Percentiles rank a stretch among this genome's conserved stretches.
These are phyloP conservation scores for Aegilops sharonensis DNA, from an alignment of 176 grass and related monocot species.

Conservation along the genomic window DNA sequence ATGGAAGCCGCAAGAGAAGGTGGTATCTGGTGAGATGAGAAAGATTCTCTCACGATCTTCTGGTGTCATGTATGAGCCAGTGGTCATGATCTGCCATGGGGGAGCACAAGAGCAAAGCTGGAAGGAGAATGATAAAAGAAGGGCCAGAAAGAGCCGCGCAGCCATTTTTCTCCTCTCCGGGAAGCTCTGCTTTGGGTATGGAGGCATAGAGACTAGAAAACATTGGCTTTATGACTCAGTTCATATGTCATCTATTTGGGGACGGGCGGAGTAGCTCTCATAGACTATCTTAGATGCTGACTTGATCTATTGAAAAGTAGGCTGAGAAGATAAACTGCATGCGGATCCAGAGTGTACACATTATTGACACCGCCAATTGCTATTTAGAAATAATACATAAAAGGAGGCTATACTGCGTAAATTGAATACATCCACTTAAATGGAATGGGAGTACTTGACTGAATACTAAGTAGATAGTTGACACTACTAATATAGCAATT, in stretches of 20 bases:
- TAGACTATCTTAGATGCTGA: slow-evolving; percentile 14
- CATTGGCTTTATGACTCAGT: too few relatives aligned
- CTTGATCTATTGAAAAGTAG: slow-evolving; percentile 12
- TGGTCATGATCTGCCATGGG: slow-evolving; percentile 34
- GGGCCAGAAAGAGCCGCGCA: background rate
- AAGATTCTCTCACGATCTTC: slow-evolving; percentile 29
- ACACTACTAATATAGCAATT: too few relatives aligned
- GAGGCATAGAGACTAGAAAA: background rate
- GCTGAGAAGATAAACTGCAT: background rate
- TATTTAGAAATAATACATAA: background rate
- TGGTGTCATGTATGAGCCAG: slow-evolving; percentile 33
- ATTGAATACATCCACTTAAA: background rate
- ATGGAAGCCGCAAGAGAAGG: slow-evolving; percentile 52
- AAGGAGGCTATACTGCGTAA: background rate
- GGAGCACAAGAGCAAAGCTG: slow-evolving; percentile 26
- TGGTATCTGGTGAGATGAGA: slow-evolving; percentile 38
- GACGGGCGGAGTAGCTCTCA: too few relatives aligned
- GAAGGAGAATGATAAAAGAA: slow-evolving; percentile 13
- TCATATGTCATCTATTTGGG: too few relatives aligned
- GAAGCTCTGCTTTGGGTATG: slow-evolving; percentile 3
- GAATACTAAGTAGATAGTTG: too few relatives aligned
- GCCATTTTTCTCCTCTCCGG: slow-evolving; percentile 2
- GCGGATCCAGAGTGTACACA: background rate
- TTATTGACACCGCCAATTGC: background rate
- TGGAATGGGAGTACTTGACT: background rate